phyloP scores from a whole-genome alignment of 2,329 filamentous ascomycete species.

The Paecilomyces sp. region DNA sequence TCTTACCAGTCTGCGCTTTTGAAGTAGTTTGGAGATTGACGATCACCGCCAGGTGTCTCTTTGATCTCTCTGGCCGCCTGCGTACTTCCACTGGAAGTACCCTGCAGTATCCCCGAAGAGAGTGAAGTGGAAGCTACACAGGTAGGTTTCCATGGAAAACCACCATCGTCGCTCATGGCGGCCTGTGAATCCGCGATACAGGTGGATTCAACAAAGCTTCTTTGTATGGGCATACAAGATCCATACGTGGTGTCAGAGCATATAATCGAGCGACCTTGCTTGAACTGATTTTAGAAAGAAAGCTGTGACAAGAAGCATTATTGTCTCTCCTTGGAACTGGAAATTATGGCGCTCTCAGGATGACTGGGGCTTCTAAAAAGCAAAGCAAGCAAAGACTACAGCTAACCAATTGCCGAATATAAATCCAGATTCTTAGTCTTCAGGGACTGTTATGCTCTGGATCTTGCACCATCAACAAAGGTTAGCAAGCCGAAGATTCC shows the following conservation, averaged over 20 bases:
- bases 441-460: no score
- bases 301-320: not conserved
- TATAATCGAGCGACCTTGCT: not conserved
- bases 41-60: slow-evolving; percentile 7
- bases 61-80: not conserved
- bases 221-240: not conserved
- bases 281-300: not conserved
- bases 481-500: no score
- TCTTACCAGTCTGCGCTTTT: slow-evolving; percentile 40
- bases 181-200: slow-evolving; percentile 9
- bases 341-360: not conserved
- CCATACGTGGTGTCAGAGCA: not conserved
- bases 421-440: no score
- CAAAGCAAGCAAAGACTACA: no score
- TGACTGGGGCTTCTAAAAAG: no score
- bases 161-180: slow-evolving; percentile 6
- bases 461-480: no score
- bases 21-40: slow-evolving; percentile 30
- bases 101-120: not conserved
- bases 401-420: no score
- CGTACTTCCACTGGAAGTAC: not conserved
- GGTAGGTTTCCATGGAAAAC: slow-evolving; percentile 9
- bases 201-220: not conserved
- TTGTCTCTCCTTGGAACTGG: not conserved
- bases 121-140: slow-evolving; percentile 21